A percentile compares a stretch with the other conserved stretches of the same genome.
Conservation (phyloP, 306 rosid species). For the Cucumis hystrix region DNA sequence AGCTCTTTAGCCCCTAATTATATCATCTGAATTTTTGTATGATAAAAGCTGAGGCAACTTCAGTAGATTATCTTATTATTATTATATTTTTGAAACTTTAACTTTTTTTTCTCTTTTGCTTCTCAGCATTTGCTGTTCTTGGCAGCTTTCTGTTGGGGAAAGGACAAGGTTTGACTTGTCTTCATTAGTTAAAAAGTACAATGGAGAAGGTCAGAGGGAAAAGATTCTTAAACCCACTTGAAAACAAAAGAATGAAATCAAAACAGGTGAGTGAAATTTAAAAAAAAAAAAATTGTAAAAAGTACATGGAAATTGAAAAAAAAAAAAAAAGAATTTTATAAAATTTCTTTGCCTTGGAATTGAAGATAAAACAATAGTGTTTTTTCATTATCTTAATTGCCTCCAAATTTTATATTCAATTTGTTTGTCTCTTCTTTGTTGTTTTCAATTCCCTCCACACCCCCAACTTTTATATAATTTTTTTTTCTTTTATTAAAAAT, state of each 20-base stretch:
- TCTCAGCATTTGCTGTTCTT: neutral
- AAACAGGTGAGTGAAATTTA: neutral
- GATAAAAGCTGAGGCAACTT: slow-evolving; percentile 1
- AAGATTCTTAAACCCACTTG: slow-evolving; percentile 5
- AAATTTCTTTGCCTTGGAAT: neutral
- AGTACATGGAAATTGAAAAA: neutral
- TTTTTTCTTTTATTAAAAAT: too few relatives aligned
- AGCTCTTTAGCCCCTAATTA: neutral
- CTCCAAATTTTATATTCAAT: neutral
- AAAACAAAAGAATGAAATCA: neutral
- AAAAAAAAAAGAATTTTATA: neutral
- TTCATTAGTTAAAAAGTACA: neutral
- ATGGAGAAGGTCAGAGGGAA: neutral
- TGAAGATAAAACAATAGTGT: neutral
- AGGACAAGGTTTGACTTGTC: slow-evolving; percentile 5
- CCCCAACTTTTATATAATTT: neutral
- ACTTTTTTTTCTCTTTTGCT: neutral
- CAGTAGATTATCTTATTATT: neutral
- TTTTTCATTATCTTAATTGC: neutral
- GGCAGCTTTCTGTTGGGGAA: neutral
- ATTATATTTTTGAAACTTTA: neutral
- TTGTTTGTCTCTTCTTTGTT: neutral
- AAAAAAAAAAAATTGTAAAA: neutral
- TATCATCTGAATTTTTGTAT: neutral
- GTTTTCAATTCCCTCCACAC: neutral